Evolutionary conservation across 2,329 filamentous ascomycete species (phyloP).

Genomic region (Claviceps pazoutovae): DNA sequence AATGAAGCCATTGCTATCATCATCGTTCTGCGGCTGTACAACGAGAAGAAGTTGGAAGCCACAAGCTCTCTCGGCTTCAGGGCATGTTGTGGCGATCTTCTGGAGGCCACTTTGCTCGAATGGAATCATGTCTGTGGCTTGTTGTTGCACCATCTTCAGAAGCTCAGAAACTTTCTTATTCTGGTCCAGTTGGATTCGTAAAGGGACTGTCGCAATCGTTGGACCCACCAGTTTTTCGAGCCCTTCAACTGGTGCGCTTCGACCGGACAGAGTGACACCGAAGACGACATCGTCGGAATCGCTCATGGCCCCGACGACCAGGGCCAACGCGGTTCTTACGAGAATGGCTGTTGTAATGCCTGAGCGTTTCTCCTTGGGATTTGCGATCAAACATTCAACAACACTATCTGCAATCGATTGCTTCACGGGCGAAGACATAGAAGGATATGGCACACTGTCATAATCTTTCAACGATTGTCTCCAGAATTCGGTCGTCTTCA

Average conservation of each 20-base stretch:
- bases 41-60: constrained; percentile 17
- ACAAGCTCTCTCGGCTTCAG: constrained; percentile 9
- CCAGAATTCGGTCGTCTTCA: too few relatives aligned
- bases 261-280: constrained; percentile 28
- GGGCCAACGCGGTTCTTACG: constrained; percentile 30
- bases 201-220: constrained; percentile 28
- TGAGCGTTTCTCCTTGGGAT: too few relatives aligned
- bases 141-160: constrained; percentile 7
- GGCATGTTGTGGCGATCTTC: constrained; percentile 10
- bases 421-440: too few relatives aligned
- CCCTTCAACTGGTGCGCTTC: constrained; percentile 12
- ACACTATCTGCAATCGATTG: too few relatives aligned
- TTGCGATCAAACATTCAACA: too few relatives aligned
- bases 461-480: too few relatives aligned
- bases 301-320: constrained; percentile 34
- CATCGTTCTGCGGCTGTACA: constrained; percentile 4
- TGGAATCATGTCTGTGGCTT: constrained; percentile 8
- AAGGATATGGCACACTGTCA: too few relatives aligned
- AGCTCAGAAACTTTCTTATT: constrained; percentile 3
- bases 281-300: constrained; percentile 26
- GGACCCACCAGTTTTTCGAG: constrained; percentile 12
- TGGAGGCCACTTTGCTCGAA: constrained; percentile 12
- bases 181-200: constrained; percentile 23
- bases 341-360: constrained; percentile 14
- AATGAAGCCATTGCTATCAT: too few relatives aligned